Base-by-base conservation (phyloP, 371 early-diverging fungal species). In the Syncephalis plumigaleata region DNA sequence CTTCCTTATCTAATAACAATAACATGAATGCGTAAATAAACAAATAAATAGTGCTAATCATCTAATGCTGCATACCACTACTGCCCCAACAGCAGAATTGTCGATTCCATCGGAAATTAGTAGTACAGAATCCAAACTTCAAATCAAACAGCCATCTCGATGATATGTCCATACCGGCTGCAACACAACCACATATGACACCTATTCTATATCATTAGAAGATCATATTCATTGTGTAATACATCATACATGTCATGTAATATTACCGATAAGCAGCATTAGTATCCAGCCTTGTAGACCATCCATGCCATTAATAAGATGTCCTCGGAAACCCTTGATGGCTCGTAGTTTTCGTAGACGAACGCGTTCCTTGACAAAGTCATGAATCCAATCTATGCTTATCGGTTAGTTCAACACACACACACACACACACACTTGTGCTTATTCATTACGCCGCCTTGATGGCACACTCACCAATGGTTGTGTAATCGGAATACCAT, bases 381-480 rank as follows among this genome's bases (percentile, higher is more conserved):
- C 91, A 53, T 84, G 84, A 8, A 91, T 83, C 94, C 94, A 93
- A 62, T 93, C 88, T 79, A n/a, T n/a, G n/a, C n/a, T n/a, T n/a
- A n/a, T n/a, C n/a, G n/a, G n/a, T n/a, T n/a, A n/a, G n/a, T n/a
- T n/a, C n/a, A n/a, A n/a, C n/a, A n/a, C n/a, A n/a, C n/a, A n/a
- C n/a, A n/a, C n/a, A n/a, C n/a, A n/a, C n/a, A n/a, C n/a, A n/a
- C n/a, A n/a, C n/a, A n/a, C n/a, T n/a, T n/a, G n/a, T n/a, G n/a
- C n/a, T n/a, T n/a, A n/a, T n/a, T n/a, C n/a, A n/a, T n/a, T n/a
- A n/a, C n/a, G n/a, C n/a, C n/a, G n/a, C n/a, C n/a, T n/a, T n/a
- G n/a, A n/a, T n/a, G n/a, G n/a, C n/a, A n/a, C 64, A 21, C 72
- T 79, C 87, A 68, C 91, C 90, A 36, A 88, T 88, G 22, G 64